Conservation (phyloP, 2,329 filamentous ascomycete genomes). For the Penicillium digitatum region DNA sequence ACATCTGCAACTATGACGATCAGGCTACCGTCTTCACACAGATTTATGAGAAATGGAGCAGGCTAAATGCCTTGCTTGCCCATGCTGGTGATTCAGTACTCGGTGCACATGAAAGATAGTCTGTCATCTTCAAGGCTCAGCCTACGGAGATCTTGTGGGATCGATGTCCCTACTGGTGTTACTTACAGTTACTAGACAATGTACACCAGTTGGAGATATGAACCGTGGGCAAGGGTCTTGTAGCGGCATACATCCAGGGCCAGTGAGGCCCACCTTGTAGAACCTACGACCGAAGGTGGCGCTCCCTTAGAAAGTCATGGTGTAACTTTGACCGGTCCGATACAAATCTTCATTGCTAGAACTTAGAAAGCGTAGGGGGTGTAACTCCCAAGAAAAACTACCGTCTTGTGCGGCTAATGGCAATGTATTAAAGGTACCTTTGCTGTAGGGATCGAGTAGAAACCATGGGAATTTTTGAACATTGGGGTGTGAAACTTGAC, state of each 20-base stretch:
- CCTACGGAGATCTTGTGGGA: neutral
- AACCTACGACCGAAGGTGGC: neutral
- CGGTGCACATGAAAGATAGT: too few relatives aligned
- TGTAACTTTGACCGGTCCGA: neutral
- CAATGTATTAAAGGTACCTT: neutral
- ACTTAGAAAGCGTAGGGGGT: neutral
- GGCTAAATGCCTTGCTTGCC: too few relatives aligned
- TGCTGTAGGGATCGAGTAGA: neutral
- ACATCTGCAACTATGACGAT: too few relatives aligned
- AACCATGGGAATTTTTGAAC: neutral
- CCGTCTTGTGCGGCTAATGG: neutral
- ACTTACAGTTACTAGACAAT: neutral
- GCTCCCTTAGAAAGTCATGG: neutral
- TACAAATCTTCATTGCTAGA: too few relatives aligned
- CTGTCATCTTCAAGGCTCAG: neutral
- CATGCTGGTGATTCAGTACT: too few relatives aligned
- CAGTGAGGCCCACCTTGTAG: neutral
- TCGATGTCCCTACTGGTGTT: neutral
- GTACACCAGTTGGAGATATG: too few relatives aligned
- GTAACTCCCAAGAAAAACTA: neutral
- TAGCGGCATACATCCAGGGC: too few relatives aligned
- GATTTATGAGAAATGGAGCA: too few relatives aligned
- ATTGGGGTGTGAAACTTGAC: neutral
- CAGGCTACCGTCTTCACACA: too few relatives aligned
- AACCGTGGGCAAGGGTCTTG: too few relatives aligned